Evolutionary conservation across 2,329 filamentous ascomycete species (phyloP), one percentile per base, ranked within the genome.

Genomic region (Fusarium sp.): DNA sequence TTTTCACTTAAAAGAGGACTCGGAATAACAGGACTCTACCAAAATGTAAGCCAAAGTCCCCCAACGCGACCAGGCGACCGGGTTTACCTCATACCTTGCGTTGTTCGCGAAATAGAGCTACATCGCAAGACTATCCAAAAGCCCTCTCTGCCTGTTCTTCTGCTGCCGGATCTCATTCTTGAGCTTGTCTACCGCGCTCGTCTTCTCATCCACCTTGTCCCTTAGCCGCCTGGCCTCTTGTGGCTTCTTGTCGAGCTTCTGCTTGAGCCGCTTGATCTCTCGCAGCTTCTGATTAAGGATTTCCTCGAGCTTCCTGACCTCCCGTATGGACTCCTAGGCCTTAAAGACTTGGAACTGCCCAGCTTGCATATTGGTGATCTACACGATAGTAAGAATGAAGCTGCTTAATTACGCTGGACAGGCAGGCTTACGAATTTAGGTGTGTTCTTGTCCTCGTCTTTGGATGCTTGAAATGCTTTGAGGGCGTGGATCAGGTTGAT

Each of bases 381-480:
- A 0, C 9, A 22, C 22, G 7, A 18, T 6, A 9, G 22, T 7
- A 14, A 20, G 1, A 22, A 39, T 2, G 13, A 22, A 14, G 20
- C 4, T 22, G 1, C 1, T 13, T 20, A 1, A 8, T 2, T 9
- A 22, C 4, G 22, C 12, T 38, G 8, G 36, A 38, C 7, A 38
- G 36, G 20, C 7, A 39, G 0, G 22, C 38, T 22, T 3, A 14
- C 7, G 0, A 39, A 20, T 22, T 22, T 4, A 22, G 38, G 13
- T 39, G 5, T 13, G 38, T 39, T 39, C 38, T 22, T 39, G 20
- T 39, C 20, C 38, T 22, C 7, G 7, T 22, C 7, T 1, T 13
- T 14, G 7, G 38, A 39, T 14, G 7, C 38, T 8, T 39, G 38
- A 20, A 39, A 39, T 14, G 38, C 38, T 22, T 39, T 22, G 38